A percentile compares a stretch with the other conserved stretches of the same genome.
These are phyloP conservation scores for Fusarium multiceps DNA, from an alignment of 2,329 filamentous ascomycete species.

Conservation along the genomic window DNA sequence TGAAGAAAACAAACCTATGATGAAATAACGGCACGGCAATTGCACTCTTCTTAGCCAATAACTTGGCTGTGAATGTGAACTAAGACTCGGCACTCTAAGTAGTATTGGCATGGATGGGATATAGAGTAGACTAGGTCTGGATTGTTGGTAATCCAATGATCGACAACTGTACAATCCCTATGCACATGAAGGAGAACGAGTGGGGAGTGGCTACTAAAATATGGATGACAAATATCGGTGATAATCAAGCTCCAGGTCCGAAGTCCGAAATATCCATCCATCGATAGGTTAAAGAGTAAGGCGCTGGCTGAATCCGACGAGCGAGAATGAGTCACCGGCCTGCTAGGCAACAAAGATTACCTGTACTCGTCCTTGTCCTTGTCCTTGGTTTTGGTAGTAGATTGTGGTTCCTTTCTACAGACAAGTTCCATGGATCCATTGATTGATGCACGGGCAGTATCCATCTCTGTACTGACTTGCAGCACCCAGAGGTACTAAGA, in stretches of 20 bases:
- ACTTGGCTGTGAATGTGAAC: background rate
- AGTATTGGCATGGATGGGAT: background rate
- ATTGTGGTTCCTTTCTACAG: background rate
- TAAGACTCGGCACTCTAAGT: background rate
- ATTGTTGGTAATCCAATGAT: background rate
- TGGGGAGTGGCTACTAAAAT: slow-evolving; percentile 28
- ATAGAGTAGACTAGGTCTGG: background rate
- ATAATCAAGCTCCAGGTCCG: slow-evolving; percentile 36
- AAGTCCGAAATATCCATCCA: slow-evolving; percentile 32
- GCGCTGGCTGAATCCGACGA: slow-evolving; percentile 5
- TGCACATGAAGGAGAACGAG: background rate
- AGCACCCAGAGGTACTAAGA: background rate
- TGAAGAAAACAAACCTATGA: slow-evolving; percentile 9
- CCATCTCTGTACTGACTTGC: background rate
- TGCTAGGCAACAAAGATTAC: slow-evolving; percentile 2
- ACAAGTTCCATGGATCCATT: background rate
- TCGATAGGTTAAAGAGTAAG: background rate
- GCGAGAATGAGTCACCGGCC: slow-evolving; percentile 35
- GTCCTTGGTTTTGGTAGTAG: slow-evolving; percentile 6
- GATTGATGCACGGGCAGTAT: background rate
- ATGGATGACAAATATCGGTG: slow-evolving; percentile 45
- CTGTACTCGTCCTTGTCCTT: background rate
- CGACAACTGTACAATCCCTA: background rate
- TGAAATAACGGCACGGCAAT: background rate
- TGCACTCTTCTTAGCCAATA: background rate